These are phyloP conservation scores for Beauveria sp. DNA, from an alignment of 2,329 filamentous ascomycete species.

Conservation along the genomic window DNA sequence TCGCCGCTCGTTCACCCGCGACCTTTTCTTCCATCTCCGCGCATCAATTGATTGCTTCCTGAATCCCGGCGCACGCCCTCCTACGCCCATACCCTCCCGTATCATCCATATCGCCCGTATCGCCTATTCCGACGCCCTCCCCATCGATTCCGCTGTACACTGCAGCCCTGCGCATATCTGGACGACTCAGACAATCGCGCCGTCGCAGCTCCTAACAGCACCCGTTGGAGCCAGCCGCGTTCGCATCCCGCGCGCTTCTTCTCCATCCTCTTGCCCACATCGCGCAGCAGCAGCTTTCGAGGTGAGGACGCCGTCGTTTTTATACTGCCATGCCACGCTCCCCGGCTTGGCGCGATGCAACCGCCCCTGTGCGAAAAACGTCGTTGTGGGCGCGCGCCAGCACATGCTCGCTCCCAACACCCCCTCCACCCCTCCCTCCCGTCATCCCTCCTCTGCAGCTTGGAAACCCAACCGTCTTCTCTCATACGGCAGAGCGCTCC, in stretches of 20 bases:
- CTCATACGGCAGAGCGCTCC: background rate
- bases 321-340: background rate
- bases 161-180: constrained; percentile 2
- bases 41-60: constrained; percentile 7
- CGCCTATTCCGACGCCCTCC: constrained; percentile 5
- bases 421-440: constrained; percentile 7
- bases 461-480: constrained; percentile 4
- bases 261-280: background rate
- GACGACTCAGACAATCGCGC: background rate
- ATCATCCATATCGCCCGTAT: background rate
- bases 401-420: constrained; percentile 8
- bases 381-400: background rate
- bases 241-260: background rate
- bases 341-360: background rate
- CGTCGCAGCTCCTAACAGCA: background rate
- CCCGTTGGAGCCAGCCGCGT: background rate
- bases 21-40: background rate
- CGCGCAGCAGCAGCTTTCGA: background rate
- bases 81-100: too few relatives aligned
- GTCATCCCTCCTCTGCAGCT: background rate
- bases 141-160: background rate
- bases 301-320: background rate
- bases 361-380: background rate
- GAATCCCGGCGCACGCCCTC: constrained; percentile 1
- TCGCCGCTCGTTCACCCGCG: background rate